phyloP scores from a whole-genome alignment of 768 basidiomycete genomes.

The Dioszegia aurantiaca region DNA sequence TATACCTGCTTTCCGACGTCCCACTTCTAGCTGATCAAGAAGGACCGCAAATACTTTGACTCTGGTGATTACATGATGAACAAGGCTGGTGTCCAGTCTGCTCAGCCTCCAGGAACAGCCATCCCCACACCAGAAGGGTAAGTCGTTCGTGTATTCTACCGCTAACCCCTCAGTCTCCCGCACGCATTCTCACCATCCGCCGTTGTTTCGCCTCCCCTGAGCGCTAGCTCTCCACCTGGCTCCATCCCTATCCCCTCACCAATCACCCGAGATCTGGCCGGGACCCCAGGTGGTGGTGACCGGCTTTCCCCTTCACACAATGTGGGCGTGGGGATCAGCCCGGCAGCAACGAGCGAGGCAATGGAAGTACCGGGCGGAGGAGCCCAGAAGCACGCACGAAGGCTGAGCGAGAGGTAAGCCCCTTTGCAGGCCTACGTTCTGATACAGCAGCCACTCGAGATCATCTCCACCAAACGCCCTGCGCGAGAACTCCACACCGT shows the following conservation, averaged over 20 bases:
- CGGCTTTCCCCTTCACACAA: constrained; percentile 11
- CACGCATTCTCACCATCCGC: constrained; percentile 75
- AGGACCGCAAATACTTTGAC: constrained; percentile 99
- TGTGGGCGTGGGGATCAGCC: constrained; percentile 44
- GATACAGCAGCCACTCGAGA: constrained; percentile 9
- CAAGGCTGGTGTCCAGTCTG: constrained; percentile 85
- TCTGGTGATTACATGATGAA: constrained; percentile 97
- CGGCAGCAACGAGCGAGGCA: constrained; percentile 41
- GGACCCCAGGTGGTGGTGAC: too few relatives aligned
- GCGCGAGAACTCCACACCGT: constrained; percentile 25
- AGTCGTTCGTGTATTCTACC: constrained; percentile 48
- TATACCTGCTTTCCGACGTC: constrained; percentile 38
- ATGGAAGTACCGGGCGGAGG: constrained; percentile 37
- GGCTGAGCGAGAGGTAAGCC: constrained; percentile 42
- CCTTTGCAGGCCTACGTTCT: background rate
- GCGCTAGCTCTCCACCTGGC: constrained; percentile 4
- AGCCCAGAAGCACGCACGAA: constrained; percentile 14
- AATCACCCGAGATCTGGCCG: background rate
- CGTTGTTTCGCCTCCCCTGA: constrained; percentile 31
- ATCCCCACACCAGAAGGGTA: constrained; percentile 98
- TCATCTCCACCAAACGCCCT: constrained; percentile 37
- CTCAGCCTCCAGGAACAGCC: constrained; percentile 85
- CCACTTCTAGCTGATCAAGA: constrained; percentile 5
- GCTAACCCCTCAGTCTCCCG: constrained; percentile 64
- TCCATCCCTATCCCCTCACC: constrained; percentile 8